Evolutionary conservation across 1,139 yeast genomes (phyloP).

Genomic region (Geotrichum reessii): DNA sequence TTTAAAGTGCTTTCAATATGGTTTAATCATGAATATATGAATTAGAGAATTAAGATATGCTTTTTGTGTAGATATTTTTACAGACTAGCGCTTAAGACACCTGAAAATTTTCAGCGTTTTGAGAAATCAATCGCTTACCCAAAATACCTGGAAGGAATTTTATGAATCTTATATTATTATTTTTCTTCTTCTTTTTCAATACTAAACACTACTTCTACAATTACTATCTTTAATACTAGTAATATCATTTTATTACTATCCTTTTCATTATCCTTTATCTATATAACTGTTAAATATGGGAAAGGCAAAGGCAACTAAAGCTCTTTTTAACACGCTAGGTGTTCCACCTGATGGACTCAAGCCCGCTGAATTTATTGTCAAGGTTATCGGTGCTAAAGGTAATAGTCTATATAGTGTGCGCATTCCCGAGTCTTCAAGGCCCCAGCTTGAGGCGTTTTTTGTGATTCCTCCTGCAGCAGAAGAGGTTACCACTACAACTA

Average conservation of each 20-base stretch:
- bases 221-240: neutral
- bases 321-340: conserved; percentile 24
- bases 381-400: conserved; percentile 33
- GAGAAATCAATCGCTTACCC: neutral
- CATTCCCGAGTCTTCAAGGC: conserved; percentile 26
- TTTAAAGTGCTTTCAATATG: neutral
- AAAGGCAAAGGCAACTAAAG: conserved; percentile 26
- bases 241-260: no score
- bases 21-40: neutral
- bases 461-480: conserved; percentile 18
- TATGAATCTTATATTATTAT: neutral
- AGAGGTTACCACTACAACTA: neutral
- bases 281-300: conserved; percentile 22
- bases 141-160: neutral
- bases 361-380: conserved; percentile 31
- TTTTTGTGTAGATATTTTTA: neutral
- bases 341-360: conserved; percentile 31
- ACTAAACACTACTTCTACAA: conserved; percentile 1
- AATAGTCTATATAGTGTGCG: conserved; percentile 33
- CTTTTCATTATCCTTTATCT: neutral
- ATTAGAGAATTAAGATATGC: neutral
- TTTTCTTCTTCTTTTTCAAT: neutral
- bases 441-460: conserved; percentile 17
- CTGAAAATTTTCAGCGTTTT: neutral
- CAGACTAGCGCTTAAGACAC: neutral